phyloP scores from a whole-genome alignment of 176 grass and related monocot species.

The Echinochloa phyllopogon region DNA sequence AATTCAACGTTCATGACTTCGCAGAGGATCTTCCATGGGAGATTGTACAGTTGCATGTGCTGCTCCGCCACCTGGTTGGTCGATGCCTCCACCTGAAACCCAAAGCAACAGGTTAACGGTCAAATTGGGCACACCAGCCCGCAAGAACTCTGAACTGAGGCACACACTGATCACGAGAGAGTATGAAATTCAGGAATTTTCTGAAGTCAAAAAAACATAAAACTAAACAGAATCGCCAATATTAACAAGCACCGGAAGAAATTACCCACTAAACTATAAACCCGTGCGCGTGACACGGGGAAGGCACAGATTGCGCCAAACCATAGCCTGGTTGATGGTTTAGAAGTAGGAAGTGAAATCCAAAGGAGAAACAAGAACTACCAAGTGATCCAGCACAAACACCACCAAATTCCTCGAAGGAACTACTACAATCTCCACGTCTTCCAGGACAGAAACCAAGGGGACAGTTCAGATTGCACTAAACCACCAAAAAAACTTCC shows the following conservation, averaged over 20 bases:
- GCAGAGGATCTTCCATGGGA: conserved; percentile 88
- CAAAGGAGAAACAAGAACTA: neutral
- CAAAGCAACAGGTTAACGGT: conserved; percentile 4
- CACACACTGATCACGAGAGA: neutral
- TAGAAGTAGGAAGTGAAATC: neutral
- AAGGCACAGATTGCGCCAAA: neutral
- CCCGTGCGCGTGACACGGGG: too few species aligned
- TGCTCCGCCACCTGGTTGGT: conserved; percentile 84
- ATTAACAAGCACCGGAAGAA: neutral
- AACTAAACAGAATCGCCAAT: neutral
- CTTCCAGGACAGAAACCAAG: neutral
- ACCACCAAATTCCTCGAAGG: neutral
- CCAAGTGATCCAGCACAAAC: neutral
- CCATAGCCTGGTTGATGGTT: neutral
- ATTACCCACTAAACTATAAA: neutral
- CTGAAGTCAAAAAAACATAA: neutral
- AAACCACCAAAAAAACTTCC: neutral
- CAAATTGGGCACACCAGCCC: neutral
- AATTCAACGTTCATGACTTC: conserved; percentile 82
- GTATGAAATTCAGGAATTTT: neutral
- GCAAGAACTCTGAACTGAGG: neutral
- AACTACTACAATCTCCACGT: neutral
- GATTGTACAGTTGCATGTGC: conserved; percentile 73
- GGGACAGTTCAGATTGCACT: too few species aligned
- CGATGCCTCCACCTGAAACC: conserved; percentile 85